These are phyloP conservation scores for Penicillium subrubescens DNA, from an alignment of 495 filamentous ascomycete genomes.

Conservation along the genomic window DNA sequence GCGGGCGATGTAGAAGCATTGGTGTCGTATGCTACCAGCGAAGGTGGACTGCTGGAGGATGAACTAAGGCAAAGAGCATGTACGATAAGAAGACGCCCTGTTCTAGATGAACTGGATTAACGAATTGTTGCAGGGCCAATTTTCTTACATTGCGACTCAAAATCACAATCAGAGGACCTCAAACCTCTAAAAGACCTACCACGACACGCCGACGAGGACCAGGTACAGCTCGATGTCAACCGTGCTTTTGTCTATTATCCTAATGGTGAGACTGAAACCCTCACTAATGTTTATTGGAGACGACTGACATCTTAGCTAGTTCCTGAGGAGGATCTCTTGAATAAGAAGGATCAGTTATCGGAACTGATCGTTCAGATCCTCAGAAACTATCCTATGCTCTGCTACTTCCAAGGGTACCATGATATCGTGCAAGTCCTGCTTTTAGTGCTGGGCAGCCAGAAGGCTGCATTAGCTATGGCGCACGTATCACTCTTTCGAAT, in stretches of 20 bases:
- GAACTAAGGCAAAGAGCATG: conserved; percentile 79
- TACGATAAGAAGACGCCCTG: conserved; percentile 29
- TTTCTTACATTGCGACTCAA: conserved; percentile 62
- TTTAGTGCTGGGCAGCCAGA: conserved; percentile 69
- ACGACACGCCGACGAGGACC: conserved; percentile 78
- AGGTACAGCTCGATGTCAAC: conserved; percentile 89
- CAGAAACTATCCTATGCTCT: conserved; percentile 79
- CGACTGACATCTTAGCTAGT: conserved; percentile 22
- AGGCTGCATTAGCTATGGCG: conserved; percentile 60
- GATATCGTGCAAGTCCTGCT: conserved; percentile 98
- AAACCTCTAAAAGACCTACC: conserved; percentile 58
- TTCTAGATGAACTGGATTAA: conserved; percentile 2
- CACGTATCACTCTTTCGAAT: conserved; percentile 86
- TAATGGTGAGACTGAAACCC: conserved; percentile 55
- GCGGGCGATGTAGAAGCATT: conserved; percentile 63
- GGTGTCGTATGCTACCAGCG: conserved; percentile 65
- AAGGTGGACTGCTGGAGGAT: conserved; percentile 79
- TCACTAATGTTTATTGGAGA: background rate
- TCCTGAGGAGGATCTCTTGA: conserved; percentile 59
- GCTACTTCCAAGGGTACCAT: conserved; percentile 98
- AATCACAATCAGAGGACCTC: conserved; percentile 22
- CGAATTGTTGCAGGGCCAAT: conserved; percentile 65
- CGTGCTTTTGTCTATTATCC: conserved; percentile 98
- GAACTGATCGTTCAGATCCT: conserved; percentile 75
- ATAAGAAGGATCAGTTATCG: conserved; percentile 71